Percentiles rank a stretch among this genome's conserved stretches.
Conservation (phyloP, 768 basidiomycete species). For the Naganishia vishniacii region DNA sequence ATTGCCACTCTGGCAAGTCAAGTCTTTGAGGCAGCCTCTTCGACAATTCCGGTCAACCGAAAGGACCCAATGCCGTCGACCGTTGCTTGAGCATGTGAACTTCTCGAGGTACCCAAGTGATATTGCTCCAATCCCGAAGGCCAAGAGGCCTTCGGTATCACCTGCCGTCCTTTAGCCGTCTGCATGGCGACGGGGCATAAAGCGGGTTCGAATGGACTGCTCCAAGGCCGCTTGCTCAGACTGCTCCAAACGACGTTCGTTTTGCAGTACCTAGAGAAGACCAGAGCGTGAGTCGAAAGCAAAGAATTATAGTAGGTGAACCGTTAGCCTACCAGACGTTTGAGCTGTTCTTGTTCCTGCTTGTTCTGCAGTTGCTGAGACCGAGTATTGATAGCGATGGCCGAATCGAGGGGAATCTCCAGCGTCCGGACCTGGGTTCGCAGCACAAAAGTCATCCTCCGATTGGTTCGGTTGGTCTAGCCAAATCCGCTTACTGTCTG, state of each 20-base stretch:
- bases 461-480: background rate
- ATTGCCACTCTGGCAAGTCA: no score
- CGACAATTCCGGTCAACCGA: no score
- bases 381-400: conserved; percentile 82
- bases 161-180: background rate
- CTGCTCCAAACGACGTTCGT: conserved; percentile 47
- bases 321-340: conserved; percentile 63
- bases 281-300: background rate
- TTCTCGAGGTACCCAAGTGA: no score
- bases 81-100: no score
- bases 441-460: background rate
- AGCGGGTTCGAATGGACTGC: conserved; percentile 18
- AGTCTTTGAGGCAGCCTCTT: no score
- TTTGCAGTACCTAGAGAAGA: conserved; percentile 38
- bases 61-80: no score
- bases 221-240: conserved; percentile 37
- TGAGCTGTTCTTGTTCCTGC: conserved; percentile 93
- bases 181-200: conserved; percentile 16
- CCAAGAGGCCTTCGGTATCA: no score
- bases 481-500: conserved; percentile 64
- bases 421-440: conserved; percentile 67
- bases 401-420: conserved; percentile 77
- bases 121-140: no score
- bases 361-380: conserved; percentile 88
- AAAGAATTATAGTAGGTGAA: background rate